Evolutionary conservation across 257 asterid genomes (phyloP).

Genomic region (Eustoma russellianum): DNA sequence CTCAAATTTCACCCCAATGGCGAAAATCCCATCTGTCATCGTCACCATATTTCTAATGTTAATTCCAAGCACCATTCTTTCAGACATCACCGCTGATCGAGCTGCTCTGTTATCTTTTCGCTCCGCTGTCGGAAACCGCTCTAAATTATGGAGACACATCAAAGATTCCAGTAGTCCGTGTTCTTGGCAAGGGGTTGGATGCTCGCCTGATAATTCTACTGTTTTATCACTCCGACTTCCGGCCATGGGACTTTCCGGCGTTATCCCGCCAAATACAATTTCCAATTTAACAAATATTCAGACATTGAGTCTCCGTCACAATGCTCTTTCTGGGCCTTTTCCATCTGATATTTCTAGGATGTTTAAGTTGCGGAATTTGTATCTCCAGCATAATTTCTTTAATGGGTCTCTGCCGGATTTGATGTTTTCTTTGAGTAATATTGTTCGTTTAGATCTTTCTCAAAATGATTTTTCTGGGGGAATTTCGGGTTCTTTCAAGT

Average conservation of each 20-base stretch:
- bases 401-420: constrained; percentile 54
- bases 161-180: constrained; percentile 49
- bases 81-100: constrained; percentile 74
- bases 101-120: constrained; percentile 66
- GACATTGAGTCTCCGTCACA: constrained; percentile 82
- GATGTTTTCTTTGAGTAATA: constrained; percentile 38
- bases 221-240: constrained; percentile 72
- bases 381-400: constrained; percentile 60
- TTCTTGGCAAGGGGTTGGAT: constrained; percentile 63
- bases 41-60: constrained; percentile 9
- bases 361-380: constrained; percentile 44
- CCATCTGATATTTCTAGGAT: constrained; percentile 54
- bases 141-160: constrained; percentile 50
- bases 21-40: constrained; percentile 4
- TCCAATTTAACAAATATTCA: constrained; percentile 51
- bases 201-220: constrained; percentile 43
- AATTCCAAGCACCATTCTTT: constrained; percentile 17
- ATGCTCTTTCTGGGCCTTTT: constrained; percentile 54
- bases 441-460: constrained; percentile 57
- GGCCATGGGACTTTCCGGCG: constrained; percentile 73
- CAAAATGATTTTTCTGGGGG: constrained; percentile 66
- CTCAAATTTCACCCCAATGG: constrained; percentile 9
- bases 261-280: constrained; percentile 43
- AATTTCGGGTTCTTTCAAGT: constrained; percentile 43
- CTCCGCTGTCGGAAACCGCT: constrained; percentile 73